Percentiles rank a stretch among this genome's conserved stretches.
Conservation (phyloP, 2,329 filamentous ascomycete species). For the Alternaria sp. region DNA sequence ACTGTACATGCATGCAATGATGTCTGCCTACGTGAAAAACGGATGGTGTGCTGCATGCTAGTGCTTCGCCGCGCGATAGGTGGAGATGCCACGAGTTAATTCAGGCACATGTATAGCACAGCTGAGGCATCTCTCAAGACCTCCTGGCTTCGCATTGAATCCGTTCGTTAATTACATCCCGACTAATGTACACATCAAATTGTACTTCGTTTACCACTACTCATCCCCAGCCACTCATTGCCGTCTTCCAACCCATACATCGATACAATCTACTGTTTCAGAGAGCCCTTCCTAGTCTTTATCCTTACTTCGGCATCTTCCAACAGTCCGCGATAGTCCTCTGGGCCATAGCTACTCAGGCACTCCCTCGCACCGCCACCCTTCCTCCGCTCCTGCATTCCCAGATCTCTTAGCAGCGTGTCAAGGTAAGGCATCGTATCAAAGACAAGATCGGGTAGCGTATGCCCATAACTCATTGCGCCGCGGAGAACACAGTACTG, state of each 20-base stretch:
- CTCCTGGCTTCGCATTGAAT: background rate
- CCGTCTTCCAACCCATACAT: background rate
- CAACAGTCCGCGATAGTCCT: constrained; percentile 63
- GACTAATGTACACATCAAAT: background rate
- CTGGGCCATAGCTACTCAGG: constrained; percentile 49
- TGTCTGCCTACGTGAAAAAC: background rate
- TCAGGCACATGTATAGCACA: background rate
- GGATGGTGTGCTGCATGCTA: background rate
- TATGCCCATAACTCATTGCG: constrained; percentile 74
- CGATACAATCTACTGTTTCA: background rate
- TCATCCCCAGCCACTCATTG: background rate
- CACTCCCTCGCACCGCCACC: constrained; percentile 23
- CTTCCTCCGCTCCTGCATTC: constrained; percentile 26
- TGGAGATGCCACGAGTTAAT: background rate
- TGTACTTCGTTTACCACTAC: too few relatives aligned
- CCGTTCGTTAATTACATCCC: background rate
- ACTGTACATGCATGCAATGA: background rate
- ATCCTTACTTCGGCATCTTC: constrained; percentile 56
- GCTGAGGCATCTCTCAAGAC: background rate
- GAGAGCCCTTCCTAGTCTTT: background rate
- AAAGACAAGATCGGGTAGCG: constrained; percentile 56
- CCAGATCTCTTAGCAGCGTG: constrained; percentile 31
- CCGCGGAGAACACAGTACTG: constrained; percentile 73
- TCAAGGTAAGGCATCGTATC: constrained; percentile 41
- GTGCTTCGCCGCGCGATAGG: background rate